Evolutionary conservation across 805 yeast genomes (phyloP), one percentile per base, ranked within the genome.

Genomic region (Brettanomyces naardenensis): DNA sequence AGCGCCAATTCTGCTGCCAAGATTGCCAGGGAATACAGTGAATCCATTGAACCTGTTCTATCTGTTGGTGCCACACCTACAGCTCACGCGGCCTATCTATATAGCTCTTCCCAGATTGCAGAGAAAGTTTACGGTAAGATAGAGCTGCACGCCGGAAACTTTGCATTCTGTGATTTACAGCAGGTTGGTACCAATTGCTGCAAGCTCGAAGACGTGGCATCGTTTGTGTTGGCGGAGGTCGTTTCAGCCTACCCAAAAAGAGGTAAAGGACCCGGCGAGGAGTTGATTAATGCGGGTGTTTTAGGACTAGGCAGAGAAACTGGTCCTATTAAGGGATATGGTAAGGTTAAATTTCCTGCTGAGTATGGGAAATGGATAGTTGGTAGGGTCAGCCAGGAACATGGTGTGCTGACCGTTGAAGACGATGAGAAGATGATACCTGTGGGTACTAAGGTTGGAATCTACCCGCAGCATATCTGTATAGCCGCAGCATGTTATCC

Each of bases 31-130:
- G 44, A 51, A 1, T 39, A 68, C 4, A 67, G 68, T 36, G 62
- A 69, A 3, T 34, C 54, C 1, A 44, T 63, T 28, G 46, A 61
- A 15, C 58, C 81, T 21, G 65, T 64, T 5, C 59, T 83, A 2
- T 80, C 90, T 0, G 83, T 82, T 19, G 94, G 94, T 18, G 88
- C 92, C 1, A 81, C 94, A 0, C 92, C 92, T 32, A 83, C 90
- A 0, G 75, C 83, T 4, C 85, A 80, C 51, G 72, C 84, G 1
- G 63, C 78, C 19, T 51, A 47, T 28, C 35, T 48, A 20, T 33
- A 42, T 7, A 22, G 43, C 19, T 34, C 49, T 2, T 38, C 48
- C 17, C 28, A 46, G 28, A 47, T 45, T 45, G 44, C 41, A 26
- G 14, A 9, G 18, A 19, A 34, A n/a, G 5, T 22, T 6, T 18